These are phyloP conservation scores for Aspergillus caelatus DNA, from an alignment of 2,329 filamentous ascomycete species.

Conservation along the genomic window DNA sequence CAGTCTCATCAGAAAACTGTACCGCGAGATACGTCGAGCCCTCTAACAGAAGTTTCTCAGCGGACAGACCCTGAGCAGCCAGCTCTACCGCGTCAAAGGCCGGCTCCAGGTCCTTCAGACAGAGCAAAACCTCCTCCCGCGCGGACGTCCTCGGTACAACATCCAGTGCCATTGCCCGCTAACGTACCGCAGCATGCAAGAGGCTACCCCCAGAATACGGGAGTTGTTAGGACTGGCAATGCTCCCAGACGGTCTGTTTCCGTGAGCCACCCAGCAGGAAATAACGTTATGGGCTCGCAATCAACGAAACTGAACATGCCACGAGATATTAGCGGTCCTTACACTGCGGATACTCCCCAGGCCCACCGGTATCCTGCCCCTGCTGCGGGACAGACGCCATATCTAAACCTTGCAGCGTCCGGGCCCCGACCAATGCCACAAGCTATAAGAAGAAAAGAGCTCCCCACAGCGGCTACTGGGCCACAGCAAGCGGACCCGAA, in stretches of 20 bases:
- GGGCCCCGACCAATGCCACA: slow-evolving; percentile 8
- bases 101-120: slow-evolving; percentile 11
- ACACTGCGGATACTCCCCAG: not conserved
- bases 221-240: slow-evolving; percentile 20
- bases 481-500: not conserved
- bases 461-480: not conserved
- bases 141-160: slow-evolving; percentile 23
- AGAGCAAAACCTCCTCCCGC: slow-evolving; percentile 15
- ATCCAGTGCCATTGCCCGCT: slow-evolving; percentile 18
- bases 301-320: slow-evolving; percentile 11
- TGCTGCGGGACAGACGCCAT: not conserved
- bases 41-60: slow-evolving; percentile 6
- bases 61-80: slow-evolving; percentile 5
- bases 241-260: slow-evolving; percentile 32
- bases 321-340: slow-evolving; percentile 4
- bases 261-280: slow-evolving; percentile 20
- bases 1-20: not conserved
- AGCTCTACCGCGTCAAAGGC: slow-evolving; percentile 6
- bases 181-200: slow-evolving; percentile 27
- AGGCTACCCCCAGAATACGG: slow-evolving; percentile 1
- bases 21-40: not conserved
- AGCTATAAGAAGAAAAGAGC: slow-evolving; percentile 1
- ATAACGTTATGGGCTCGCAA: slow-evolving; percentile 7
- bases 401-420: not conserved
- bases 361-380: not conserved